phyloP scores from a whole-genome alignment of 495 filamentous ascomycete species.

The Penicillium nucicola region DNA sequence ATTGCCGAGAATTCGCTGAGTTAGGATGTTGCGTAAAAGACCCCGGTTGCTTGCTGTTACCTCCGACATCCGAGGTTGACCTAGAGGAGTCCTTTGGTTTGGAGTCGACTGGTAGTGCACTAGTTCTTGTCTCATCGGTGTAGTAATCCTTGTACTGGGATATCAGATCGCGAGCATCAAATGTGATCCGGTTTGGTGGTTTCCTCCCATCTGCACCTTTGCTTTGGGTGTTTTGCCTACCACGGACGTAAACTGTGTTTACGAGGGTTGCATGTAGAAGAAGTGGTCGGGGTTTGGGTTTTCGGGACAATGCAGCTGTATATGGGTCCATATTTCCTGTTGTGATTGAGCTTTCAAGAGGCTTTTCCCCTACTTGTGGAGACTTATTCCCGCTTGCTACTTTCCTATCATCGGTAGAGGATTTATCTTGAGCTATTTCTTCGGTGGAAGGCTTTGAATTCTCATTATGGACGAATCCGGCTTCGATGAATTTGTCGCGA shows the following conservation, averaged over 20 bases:
- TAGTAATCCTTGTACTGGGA: slow-evolving; percentile 32
- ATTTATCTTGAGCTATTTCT: neutral
- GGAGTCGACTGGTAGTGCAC: neutral
- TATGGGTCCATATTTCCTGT: slow-evolving; percentile 4
- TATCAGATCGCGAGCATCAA: slow-evolving; percentile 38
- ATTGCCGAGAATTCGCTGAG: neutral
- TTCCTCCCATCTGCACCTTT: slow-evolving; percentile 30
- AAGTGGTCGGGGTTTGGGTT: slow-evolving; percentile 52
- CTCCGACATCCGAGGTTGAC: neutral
- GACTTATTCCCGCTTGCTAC: neutral
- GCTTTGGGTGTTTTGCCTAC: slow-evolving; percentile 30
- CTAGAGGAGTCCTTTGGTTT: neutral
- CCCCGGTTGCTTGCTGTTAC: neutral
- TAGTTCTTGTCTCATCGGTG: slow-evolving; percentile 24
- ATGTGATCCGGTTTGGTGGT: slow-evolving; percentile 22
- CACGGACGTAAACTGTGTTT: slow-evolving; percentile 76
- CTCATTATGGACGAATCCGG: slow-evolving; percentile 60
- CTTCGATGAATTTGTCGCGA: slow-evolving; percentile 56
- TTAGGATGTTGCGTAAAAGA: no score
- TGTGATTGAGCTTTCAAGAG: neutral
- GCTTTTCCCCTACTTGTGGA: neutral
- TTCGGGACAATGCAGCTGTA: slow-evolving; percentile 8
- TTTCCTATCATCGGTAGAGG: neutral
- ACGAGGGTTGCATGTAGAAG: slow-evolving; percentile 81
- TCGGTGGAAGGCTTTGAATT: slow-evolving; percentile 6